Base-by-base conservation (phyloP, 2,329 filamentous ascomycete genomes). In the Fusarium concolor region DNA sequence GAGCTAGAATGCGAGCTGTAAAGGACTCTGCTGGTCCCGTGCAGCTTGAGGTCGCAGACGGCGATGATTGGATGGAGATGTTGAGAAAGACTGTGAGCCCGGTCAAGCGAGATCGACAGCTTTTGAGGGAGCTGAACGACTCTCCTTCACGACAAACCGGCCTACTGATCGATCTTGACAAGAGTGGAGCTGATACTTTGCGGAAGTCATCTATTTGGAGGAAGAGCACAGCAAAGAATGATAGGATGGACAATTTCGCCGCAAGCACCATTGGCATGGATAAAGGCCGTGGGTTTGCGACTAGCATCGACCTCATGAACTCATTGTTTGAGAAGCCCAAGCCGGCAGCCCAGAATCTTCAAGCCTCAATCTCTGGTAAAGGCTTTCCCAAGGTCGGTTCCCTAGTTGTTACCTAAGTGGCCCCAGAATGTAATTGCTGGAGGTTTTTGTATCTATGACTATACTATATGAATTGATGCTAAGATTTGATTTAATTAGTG, bases 291-390 rank as follows among this genome's bases (percentile, higher is more conserved):
- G 90, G 91, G 1, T 95, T 97, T 79, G 87, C 89, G 20, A 97
- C 92, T 20, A 94, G 92, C 75, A 97, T 98, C 80, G 96, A 97
- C 82, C 83, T 97, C 77, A 97, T 97, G 93, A 95, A 97, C 77
- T 97, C 93, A 46, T 83, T 97, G 56, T 97, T 96, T 79, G 91
- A 92, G 77, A 88, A 91, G 79, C 85, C 89, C 67, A 89, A 87
- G 81, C 85, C 84, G 53, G 85, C 85, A 67, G 79, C 81, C 53
- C 83, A 86, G 73, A 86, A 84, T 72, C 77, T 84, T 55, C 85
- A 86, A 74, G 83, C 82, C 67, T 80, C 83, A 35, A 76, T 83
- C 70, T 79, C 84, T 62, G 81, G 83, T 72, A 88, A 88, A 81
- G 91, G 92, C 76, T 92, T 95, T 80, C 90, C 86, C 59, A 86